Evolutionary conservation across 306 rosid species (phyloP).

Genomic region (Hippophae rhamnoides): DNA sequence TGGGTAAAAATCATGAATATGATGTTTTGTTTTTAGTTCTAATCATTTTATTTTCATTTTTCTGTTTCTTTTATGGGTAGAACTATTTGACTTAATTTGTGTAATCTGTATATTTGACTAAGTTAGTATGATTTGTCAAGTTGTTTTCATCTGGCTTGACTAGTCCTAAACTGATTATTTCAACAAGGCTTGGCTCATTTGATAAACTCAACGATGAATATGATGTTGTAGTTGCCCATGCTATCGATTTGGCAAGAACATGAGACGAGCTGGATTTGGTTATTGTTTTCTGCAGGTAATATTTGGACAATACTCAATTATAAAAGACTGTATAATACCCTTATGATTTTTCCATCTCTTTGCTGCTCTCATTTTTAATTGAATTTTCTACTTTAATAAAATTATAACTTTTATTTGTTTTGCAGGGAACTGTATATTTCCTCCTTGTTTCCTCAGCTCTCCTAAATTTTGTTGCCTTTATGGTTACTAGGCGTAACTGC

Average conservation of each 20-base stretch:
- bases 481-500: slow-evolving; percentile 48
- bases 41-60: too few species aligned
- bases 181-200: neutral
- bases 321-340: too few species aligned
- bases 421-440: slow-evolving; percentile 62
- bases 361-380: neutral
- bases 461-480: slow-evolving; percentile 50
- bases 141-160: neutral
- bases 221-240: slow-evolving; percentile 83
- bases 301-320: neutral
- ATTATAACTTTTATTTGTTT: slow-evolving; percentile 4
- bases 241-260: slow-evolving; percentile 90
- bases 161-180: neutral
- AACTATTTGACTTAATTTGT: too few species aligned
- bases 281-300: slow-evolving; percentile 65
- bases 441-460: slow-evolving; percentile 41
- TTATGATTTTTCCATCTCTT: neutral
- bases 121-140: too few species aligned
- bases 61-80: too few species aligned
- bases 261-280: slow-evolving; percentile 88
- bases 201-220: slow-evolving; percentile 1
- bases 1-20: too few species aligned
- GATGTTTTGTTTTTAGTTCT: too few species aligned
- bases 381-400: neutral
- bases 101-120: too few species aligned